Evolutionary conservation across 108 stramenopile genomes (phyloP).

Genomic region (Pseudonitzschia multiseries): DNA sequence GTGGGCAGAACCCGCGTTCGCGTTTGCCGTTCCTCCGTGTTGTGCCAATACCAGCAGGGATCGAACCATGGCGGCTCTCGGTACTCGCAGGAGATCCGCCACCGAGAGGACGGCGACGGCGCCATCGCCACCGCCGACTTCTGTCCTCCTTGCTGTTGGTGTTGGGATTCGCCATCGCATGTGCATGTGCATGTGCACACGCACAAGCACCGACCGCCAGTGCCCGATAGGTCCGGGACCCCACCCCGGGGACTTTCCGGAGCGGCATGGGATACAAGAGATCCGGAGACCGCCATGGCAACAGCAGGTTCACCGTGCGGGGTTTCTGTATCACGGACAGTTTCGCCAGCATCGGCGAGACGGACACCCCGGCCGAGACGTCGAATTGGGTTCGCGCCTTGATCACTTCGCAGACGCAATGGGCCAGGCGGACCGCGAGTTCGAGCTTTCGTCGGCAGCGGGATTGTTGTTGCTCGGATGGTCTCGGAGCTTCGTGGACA

Average conservation of each 20-base stretch:
- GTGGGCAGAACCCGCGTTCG: slow-evolving; percentile 2
- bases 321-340: slow-evolving; percentile 58
- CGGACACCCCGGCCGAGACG: slow-evolving; percentile 49
- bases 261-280: slow-evolving; percentile 51
- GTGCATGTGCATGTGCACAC: no score
- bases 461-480: slow-evolving; percentile 2
- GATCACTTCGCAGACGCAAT: slow-evolving; percentile 34
- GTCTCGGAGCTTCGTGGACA: slow-evolving; percentile 12
- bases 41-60: neutral
- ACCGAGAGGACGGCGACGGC: neutral
- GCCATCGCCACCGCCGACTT: neutral
- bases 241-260: slow-evolving; percentile 43
- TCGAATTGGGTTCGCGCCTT: slow-evolving; percentile 45
- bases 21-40: neutral
- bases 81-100: neutral
- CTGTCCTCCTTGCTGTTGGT: no score
- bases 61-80: neutral
- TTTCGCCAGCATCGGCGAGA: slow-evolving; percentile 53
- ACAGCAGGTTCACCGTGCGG: slow-evolving; percentile 49
- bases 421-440: slow-evolving; percentile 20
- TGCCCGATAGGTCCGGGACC: slow-evolving; percentile 34
- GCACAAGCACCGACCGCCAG: slow-evolving; percentile 9
- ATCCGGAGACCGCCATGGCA: slow-evolving; percentile 45
- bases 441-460: slow-evolving; percentile 25
- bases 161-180: no score